phyloP scores from a whole-genome alignment of 371 early-diverging fungal genomes.

The Funneliformis caledonium region DNA sequence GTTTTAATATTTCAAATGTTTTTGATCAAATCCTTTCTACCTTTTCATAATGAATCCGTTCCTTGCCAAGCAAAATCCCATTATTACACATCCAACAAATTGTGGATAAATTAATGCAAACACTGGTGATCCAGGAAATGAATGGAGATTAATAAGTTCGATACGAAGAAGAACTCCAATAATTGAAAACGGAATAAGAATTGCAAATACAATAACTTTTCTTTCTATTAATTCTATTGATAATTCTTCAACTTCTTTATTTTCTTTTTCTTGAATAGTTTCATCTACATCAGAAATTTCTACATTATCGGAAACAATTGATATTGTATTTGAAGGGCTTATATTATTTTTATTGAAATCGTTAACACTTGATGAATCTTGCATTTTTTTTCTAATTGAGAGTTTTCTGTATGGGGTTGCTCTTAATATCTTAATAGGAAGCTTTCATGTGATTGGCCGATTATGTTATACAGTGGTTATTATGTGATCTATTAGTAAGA shows the following conservation, averaged over 20 bases:
- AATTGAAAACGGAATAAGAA: constrained; percentile 67
- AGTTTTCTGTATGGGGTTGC: neutral
- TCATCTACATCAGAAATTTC: neutral
- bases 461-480: neutral
- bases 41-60: constrained; percentile 33
- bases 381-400: neutral
- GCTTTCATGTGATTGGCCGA: neutral
- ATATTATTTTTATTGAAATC: neutral
- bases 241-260: neutral
- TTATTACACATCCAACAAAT: constrained; percentile 73
- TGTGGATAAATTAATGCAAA: constrained; percentile 71
- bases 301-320: neutral
- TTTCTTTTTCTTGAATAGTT: neutral
- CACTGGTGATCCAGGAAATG: constrained; percentile 64
- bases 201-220: constrained; percentile 36
- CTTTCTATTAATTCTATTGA: constrained; percentile 5
- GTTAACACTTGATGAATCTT: neutral
- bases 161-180: constrained; percentile 69
- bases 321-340: neutral
- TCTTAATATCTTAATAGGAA: neutral
- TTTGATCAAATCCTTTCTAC: constrained; percentile 1
- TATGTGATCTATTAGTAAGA: neutral
- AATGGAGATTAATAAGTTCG: constrained; percentile 57
- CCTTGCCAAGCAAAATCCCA: constrained; percentile 54
- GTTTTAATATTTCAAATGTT: neutral